Evolutionary conservation across 2,329 filamentous ascomycete species (phyloP), one percentile per base, ranked within the genome.

Genomic region (Neoarthrinium moseri): DNA sequence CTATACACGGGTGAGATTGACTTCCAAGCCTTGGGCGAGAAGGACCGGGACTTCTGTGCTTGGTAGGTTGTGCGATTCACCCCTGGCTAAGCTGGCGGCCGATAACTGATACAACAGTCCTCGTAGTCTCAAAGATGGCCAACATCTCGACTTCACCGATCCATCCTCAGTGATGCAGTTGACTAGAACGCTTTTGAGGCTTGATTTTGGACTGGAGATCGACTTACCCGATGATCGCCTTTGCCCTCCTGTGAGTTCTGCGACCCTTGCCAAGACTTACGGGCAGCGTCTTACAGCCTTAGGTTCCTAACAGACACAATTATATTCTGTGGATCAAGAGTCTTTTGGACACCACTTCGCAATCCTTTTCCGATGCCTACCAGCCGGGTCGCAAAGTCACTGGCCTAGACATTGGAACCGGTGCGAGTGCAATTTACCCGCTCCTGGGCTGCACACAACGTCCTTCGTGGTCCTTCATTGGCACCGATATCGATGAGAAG

Each of bases 241-340:
- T 1, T 97, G 92, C 61, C 94, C 92, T 11, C 89, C 91, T 1
- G 87, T 95, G 62, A 57, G 73, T 54, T 42, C 32, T n/a, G n/a
- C n/a, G n/a, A n/a, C n/a, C n/a, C n/a, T n/a, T n/a, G n/a, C n/a
- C n/a, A n/a, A n/a, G n/a, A n/a, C n/a, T n/a, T n/a, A n/a, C n/a
- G n/a, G n/a, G n/a, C n/a, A n/a, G n/a, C n/a, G n/a, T n/a, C n/a
- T n/a, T n/a, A n/a, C n/a, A n/a, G n/a, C n/a, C n/a, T 21, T 4
- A 79, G 78, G 73, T 81, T 2, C 75, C 78, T 0, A 81, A 80
- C 50, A 83, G 91, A 40, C 85, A 95, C 64, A 94, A 92, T 60
- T 99, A 99, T 63, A 81, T 97, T 17, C 71, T 91, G 7, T 97
- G 91, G 91, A 72, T 97, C 1, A 90, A 95, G 58, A 75, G 78